Base-by-base conservation (phyloP, 2,329 filamentous ascomycete species). In the Sclerotinia minor region DNA sequence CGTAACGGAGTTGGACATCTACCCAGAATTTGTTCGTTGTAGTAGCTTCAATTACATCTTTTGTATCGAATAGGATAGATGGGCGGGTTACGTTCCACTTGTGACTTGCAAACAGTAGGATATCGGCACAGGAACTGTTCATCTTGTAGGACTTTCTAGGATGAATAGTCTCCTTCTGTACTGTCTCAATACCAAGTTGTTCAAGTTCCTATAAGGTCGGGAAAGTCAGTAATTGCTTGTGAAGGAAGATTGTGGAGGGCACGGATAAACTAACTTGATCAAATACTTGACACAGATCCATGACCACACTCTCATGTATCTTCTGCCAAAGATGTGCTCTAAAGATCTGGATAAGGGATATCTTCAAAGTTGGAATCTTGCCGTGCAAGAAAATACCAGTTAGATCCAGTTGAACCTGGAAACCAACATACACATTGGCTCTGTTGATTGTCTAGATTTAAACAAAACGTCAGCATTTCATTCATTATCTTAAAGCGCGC, bases 71-170 rank as follows among this genome's bases (percentile, higher is more conserved):
- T 4, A 99, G 83, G 74, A 97, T 86, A 3, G 94, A 98, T 1
- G 95, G 96, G 3, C 92, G 85, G 0, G 94, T 97, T 64, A 99
- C 94, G 71, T 96, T 98, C 96, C 96, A 99, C 79, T 98, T 99
- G 82, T 98, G 95, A 72, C 91, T 96, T 49, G 95, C 94, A 77
- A 99, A 99, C 13, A 99, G 86, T 66, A 98, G 84, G 71, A 99
- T 97, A 79, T 99, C 95, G 5, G 96, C 95, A 76, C 95, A 98
- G 68, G 94, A 98, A 76, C 94, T 97, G 84, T 99, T 99, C 95
- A 99, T 99, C 87, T 99, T 99, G 87, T 99, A 99, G 5, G 93
- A 97, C 81, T 99, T 99, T 87, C 95, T 87, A 64, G 95, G 95
- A 83, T 99, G 95, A 69, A 99, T 99, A 0, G 95, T 98, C 82